A percentile compares a stretch with the other conserved stretches of the same genome.
Evolutionary conservation across 805 yeast species (phyloP).

Genomic region (Debaryomyces prosopidis): DNA sequence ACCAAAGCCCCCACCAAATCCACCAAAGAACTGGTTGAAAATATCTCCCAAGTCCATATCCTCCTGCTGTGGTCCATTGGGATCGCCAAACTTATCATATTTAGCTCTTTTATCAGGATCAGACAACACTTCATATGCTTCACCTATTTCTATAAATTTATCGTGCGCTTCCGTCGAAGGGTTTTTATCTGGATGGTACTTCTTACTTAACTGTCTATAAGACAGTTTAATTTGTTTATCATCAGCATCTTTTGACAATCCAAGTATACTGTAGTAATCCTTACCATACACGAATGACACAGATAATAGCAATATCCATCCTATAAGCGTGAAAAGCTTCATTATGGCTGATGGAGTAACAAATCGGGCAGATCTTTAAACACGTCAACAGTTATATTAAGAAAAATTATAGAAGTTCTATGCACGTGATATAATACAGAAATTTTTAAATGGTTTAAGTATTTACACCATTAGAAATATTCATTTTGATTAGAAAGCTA

Average conservation of each 20-base stretch:
- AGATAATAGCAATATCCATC: constrained; percentile 3
- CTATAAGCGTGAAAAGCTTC: not conserved
- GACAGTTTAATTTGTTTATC: constrained; percentile 86
- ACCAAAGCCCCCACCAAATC: constrained; percentile 31
- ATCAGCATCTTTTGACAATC: constrained; percentile 64
- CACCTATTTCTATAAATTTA: constrained; percentile 86
- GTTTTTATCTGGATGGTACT: constrained; percentile 94
- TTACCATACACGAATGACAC: constrained; percentile 20
- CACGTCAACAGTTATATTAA: constrained; percentile 1
- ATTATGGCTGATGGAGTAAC: not conserved
- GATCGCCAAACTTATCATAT: constrained; percentile 79
- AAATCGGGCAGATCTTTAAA: not conserved
- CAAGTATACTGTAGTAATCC: constrained; percentile 65
- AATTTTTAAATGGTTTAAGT: no score
- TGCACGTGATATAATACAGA: no score
- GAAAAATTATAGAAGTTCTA: no score
- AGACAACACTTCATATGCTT: constrained; percentile 84
- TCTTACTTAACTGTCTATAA: constrained; percentile 76
- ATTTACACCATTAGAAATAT: no score
- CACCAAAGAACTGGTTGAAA: constrained; percentile 47
- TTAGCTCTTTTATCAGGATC: constrained; percentile 66
- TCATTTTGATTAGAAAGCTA: not conserved
- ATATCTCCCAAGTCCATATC: constrained; percentile 52
- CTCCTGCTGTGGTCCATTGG: constrained; percentile 43
- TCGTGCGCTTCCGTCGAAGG: constrained; percentile 81